Conservation (phyloP, 2,329 filamentous ascomycete species). For the Penicillium vulpinum region DNA sequence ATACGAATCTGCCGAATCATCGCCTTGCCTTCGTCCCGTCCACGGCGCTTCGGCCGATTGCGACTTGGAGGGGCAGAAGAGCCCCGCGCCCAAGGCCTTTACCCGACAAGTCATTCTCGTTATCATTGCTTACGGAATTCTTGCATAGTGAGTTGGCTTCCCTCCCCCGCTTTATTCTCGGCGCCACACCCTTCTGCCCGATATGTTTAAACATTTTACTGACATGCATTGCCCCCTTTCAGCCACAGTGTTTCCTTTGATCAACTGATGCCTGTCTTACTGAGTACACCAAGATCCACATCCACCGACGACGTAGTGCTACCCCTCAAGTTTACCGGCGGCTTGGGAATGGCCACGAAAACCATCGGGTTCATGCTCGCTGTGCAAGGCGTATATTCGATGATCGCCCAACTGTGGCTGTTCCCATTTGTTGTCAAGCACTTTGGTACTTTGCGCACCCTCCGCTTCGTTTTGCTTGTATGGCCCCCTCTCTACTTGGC, state of each 20-base stretch:
- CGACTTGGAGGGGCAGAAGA: slow-evolving; percentile 45
- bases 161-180: background rate
- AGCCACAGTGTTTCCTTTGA: slow-evolving; percentile 98
- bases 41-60: slow-evolving; percentile 33
- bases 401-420: slow-evolving; percentile 79
- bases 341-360: slow-evolving; percentile 79
- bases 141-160: slow-evolving; percentile 77
- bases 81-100: slow-evolving; percentile 63
- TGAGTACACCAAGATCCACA: slow-evolving; percentile 67
- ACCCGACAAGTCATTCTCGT: slow-evolving; percentile 82
- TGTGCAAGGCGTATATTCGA: slow-evolving; percentile 83
- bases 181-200: slow-evolving; percentile 2
- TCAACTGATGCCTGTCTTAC: slow-evolving; percentile 86
- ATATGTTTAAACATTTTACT: slow-evolving; percentile 41
- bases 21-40: slow-evolving; percentile 49
- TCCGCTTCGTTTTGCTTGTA: slow-evolving; percentile 74
- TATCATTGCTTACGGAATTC: slow-evolving; percentile 84
- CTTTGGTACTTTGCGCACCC: slow-evolving; percentile 77
- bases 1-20: slow-evolving; percentile 62
- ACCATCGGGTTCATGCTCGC: slow-evolving; percentile 86
- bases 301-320: slow-evolving; percentile 56
- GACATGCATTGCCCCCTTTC: slow-evolving; percentile 22
- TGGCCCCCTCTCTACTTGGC: slow-evolving; percentile 88
- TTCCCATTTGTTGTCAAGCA: slow-evolving; percentile 75
- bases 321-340: slow-evolving; percentile 86